phyloP scores from a whole-genome alignment of 2,329 filamentous ascomycete genomes.

The Colletotrichum tamarilloi region DNA sequence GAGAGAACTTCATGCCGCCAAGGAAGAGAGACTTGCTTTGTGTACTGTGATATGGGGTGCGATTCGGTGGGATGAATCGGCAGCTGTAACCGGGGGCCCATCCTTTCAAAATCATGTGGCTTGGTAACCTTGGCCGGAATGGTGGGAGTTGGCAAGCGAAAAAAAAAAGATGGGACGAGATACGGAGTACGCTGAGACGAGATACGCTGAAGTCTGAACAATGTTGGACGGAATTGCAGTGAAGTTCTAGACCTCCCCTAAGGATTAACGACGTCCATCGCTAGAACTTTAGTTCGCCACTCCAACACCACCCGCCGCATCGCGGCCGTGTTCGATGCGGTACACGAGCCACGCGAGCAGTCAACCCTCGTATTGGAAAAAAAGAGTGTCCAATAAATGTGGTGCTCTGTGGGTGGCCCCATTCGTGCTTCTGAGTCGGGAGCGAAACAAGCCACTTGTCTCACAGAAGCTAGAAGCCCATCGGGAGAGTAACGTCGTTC shows the following conservation, averaged over 20 bases:
- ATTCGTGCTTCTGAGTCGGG: conserved; percentile 15
- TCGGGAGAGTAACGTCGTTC: conserved; percentile 9
- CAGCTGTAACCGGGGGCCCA: not conserved
- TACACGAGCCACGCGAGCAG: not conserved
- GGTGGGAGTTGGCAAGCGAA: not conserved
- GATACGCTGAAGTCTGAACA: not conserved
- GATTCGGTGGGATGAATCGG: not conserved
- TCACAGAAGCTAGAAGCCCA: conserved; percentile 17
- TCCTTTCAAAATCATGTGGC: not conserved
- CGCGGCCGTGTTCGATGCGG: not conserved
- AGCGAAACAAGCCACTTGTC: conserved; percentile 27
- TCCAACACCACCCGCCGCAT: not conserved
- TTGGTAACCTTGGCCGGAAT: not conserved
- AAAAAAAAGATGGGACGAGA: not conserved
- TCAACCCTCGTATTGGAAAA: not conserved
- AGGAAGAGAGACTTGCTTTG: not conserved
- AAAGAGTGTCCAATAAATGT: not conserved
- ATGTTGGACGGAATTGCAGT: not conserved
- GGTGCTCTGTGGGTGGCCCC: conserved; percentile 5
- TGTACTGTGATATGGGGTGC: too few relatives aligned
- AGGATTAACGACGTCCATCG: not conserved
- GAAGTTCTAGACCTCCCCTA: not conserved
- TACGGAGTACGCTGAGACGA: too few relatives aligned
- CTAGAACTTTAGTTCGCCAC: not conserved
- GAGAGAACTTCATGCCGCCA: not conserved